Base-by-base conservation (phyloP, 257 asterid genomes). In the Ajuga chamaepitys region DNA sequence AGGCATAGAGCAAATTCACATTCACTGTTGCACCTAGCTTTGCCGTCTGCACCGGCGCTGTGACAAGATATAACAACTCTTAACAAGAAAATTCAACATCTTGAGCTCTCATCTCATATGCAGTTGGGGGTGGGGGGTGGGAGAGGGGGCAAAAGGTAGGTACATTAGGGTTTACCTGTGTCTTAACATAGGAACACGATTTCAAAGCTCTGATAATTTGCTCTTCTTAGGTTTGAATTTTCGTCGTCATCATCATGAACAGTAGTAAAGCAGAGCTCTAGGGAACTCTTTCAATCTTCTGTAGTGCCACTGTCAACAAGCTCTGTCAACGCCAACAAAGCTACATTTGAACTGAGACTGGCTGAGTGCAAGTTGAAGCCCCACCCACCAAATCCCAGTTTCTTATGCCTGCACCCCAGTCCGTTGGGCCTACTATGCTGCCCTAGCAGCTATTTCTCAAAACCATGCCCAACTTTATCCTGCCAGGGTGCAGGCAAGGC, bases 401-500 rank as follows among this genome's bases (percentile, higher is more conserved):
- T 70, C 68, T 66, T 75, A 75, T 87, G 98, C 98, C 98, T 89
- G 97, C 96, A 88, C 86, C 97, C 85, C 65, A 47, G 77, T 82
- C 86, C 78, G 78, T 70, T 50, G 74, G 61, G 76, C 77, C 55
- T 25, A 65, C 53, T 58, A 70, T 75, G 81, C 84, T 66, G 77
- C 88, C 77, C 86, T 74, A 70, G 86, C 84, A 85, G 80, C 81
- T 24, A 44, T 76, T n/a, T 67, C 46, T 22, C 25, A 14, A 53
- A 30, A 47, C 52, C 73, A 51, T 20, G 41, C 65, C 84, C 84
- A 75, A 68, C 68, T 65, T 53, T 67, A 64, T 70, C 66, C 40
- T 64, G 82, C 75, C 82, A 73, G 88, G 93, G 89, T 77, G 91
- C 97, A 92, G 98, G 97, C 95, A 82, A 67, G 77, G 91, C 97